A percentile compares a stretch with the other conserved stretches of the same genome.
Conservation (phyloP, 164 flowering plant genomes). For the Santalum album region DNA sequence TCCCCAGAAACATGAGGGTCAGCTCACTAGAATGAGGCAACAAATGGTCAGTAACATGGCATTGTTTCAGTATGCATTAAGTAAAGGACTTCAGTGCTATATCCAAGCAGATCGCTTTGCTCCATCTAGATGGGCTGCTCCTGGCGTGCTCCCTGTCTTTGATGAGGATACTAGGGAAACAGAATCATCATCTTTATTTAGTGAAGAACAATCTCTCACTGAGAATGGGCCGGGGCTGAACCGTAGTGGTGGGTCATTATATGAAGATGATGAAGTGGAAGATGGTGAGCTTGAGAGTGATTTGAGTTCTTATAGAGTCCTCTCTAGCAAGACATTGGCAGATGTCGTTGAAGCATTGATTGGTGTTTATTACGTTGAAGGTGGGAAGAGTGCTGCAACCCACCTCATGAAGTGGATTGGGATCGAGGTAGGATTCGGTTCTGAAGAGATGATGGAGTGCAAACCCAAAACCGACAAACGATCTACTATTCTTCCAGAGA, state of each 20-base stretch:
- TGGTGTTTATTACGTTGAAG: conserved; percentile 96
- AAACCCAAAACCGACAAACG: conserved; percentile 17
- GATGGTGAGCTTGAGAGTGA: conserved; percentile 97
- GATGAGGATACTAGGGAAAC: conserved; percentile 85
- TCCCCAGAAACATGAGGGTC: conserved; percentile 98
- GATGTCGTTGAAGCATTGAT: conserved; percentile 98
- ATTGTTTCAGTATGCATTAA: conserved; percentile 71
- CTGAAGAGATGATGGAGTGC: conserved; percentile 32
- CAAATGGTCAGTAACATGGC: conserved; percentile 98
- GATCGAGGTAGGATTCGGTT: conserved; percentile 71
- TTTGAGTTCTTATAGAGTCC: conserved; percentile 87
- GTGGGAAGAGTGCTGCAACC: conserved; percentile 82
- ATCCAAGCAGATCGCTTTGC: conserved; percentile 99
- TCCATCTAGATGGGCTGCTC: conserved; percentile 99
- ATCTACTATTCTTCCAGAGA: conserved; percentile 51
- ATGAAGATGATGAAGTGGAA: conserved; percentile 68
- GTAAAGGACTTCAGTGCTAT: conserved; percentile 81
- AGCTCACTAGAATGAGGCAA: conserved; percentile 97
- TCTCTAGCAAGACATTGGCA: conserved; percentile 95
- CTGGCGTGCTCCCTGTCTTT: conserved; percentile 95
- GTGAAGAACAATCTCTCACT: conserved; percentile 27
- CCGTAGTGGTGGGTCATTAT: conserved; percentile 18
- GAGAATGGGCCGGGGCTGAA: conserved; percentile 15
- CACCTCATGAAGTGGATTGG: conserved; percentile 97
- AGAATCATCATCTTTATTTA: conserved; percentile 51